A percentile compares a stretch with the other conserved stretches of the same genome.
phyloP scores from a whole-genome alignment of 169 alveolate species.

The Eimeria necatrix region DNA sequence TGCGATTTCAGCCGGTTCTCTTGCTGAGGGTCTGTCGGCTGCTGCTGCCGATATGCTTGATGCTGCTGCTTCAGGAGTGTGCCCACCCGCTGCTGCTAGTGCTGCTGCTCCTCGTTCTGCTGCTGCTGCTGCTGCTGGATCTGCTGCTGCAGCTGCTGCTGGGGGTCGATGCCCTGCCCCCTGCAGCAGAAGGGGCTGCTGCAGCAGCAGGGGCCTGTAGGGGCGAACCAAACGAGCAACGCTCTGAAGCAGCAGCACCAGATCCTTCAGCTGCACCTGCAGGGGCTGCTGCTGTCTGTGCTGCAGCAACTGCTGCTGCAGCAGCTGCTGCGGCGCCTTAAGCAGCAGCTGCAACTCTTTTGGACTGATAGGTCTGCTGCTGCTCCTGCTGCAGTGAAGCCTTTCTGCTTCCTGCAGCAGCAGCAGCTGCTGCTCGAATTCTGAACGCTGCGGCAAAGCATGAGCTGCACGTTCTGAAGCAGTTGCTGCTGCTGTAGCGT shows the following conservation, averaged over 20 bases:
- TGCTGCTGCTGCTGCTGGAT: slow-evolving; percentile 2
- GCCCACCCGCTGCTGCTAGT: not conserved
- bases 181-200: slow-evolving; percentile 33
- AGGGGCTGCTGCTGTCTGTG: not conserved
- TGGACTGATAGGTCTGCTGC: not conserved
- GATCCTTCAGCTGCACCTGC: slow-evolving; percentile 8
- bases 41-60: not conserved
- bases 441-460: not conserved
- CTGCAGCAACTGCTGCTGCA: slow-evolving; percentile 34
- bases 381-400: slow-evolving; percentile 32
- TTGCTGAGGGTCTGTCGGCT: not conserved
- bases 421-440: slow-evolving; percentile 26
- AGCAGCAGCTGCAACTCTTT: slow-evolving; percentile 39
- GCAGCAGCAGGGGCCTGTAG: slow-evolving; percentile 35
- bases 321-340: slow-evolving; percentile 1
- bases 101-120: slow-evolving; percentile 29
- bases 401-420: slow-evolving; percentile 29
- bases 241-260: not conserved
- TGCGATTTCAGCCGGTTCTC: not conserved
- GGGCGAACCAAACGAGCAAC: slow-evolving; percentile 9
- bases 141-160: slow-evolving; percentile 28
- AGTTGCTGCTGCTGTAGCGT: not conserved
- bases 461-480: not conserved
- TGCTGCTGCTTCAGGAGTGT: not conserved
- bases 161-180: not conserved